phyloP scores from a whole-genome alignment of 805 yeast species.

The Wickerhamiella musiphila region DNA sequence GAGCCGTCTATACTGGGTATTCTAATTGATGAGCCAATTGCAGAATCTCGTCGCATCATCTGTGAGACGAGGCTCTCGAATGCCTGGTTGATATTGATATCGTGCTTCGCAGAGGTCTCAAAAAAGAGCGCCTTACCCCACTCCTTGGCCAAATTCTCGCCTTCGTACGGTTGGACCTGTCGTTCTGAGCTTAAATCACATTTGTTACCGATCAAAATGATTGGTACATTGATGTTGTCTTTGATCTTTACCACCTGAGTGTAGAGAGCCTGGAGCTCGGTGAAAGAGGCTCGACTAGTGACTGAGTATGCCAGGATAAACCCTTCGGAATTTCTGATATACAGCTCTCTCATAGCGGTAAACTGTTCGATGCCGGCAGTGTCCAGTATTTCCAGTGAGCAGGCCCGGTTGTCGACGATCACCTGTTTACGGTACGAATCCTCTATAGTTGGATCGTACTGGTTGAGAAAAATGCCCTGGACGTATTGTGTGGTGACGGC shows the following conservation, averaged over 20 bases:
- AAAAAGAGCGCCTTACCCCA: slow-evolving; percentile 88
- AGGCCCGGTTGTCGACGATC: slow-evolving; percentile 73
- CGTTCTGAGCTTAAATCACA: slow-evolving; percentile 68
- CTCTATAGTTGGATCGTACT: slow-evolving; percentile 94
- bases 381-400: slow-evolving; percentile 74
- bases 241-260: slow-evolving; percentile 76
- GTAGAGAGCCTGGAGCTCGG: slow-evolving; percentile 60
- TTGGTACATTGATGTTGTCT: slow-evolving; percentile 60
- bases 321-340: slow-evolving; percentile 67
- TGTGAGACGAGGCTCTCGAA: slow-evolving; percentile 80
- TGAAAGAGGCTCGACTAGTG: slow-evolving; percentile 56
- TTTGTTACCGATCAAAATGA: slow-evolving; percentile 83
- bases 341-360: slow-evolving; percentile 77
- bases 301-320: slow-evolving; percentile 76
- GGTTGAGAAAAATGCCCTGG: slow-evolving; percentile 75
- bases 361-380: slow-evolving; percentile 93
- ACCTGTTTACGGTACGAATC: slow-evolving; percentile 84
- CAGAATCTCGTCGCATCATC: slow-evolving; percentile 56
- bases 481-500: slow-evolving; percentile 85
- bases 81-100: slow-evolving; percentile 79
- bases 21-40: slow-evolving; percentile 9
- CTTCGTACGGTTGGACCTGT: slow-evolving; percentile 63
- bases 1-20: slow-evolving; percentile 8
- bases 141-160: slow-evolving; percentile 60
- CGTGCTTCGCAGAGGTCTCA: slow-evolving; percentile 84